phyloP scores from a whole-genome alignment of 805 yeast genomes.

The Candida vaughaniae region DNA sequence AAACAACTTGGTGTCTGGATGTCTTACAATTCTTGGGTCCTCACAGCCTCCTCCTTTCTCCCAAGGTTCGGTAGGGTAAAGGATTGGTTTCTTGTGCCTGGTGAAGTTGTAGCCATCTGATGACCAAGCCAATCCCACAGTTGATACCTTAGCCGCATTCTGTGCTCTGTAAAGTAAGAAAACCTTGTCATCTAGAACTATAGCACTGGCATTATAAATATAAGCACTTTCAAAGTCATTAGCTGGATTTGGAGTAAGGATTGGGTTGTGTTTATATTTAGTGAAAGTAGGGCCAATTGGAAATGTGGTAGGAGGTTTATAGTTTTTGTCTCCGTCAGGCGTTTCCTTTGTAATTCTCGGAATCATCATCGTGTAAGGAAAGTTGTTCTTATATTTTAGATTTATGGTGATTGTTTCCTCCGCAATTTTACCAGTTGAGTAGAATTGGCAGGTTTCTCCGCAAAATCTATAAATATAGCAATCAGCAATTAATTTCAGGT shows the following conservation, averaged over 20 bases:
- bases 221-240: slow-evolving; percentile 38
- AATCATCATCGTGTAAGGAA: slow-evolving; percentile 18
- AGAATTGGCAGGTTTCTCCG: too few species aligned
- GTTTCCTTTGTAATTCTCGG: slow-evolving; percentile 28
- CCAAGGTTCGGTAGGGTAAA: slow-evolving; percentile 38
- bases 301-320: slow-evolving; percentile 33
- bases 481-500: too few species aligned
- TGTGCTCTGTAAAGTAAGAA: slow-evolving; percentile 41
- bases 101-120: slow-evolving; percentile 35
- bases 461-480: too few species aligned
- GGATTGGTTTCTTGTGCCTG: slow-evolving; percentile 29
- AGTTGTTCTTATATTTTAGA: too few species aligned
- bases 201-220: slow-evolving; percentile 43
- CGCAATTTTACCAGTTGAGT: too few species aligned
- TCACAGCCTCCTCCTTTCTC: slow-evolving; percentile 43
- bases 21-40: slow-evolving; percentile 42
- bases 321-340: slow-evolving; percentile 29
- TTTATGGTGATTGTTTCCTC: too few species aligned
- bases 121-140: slow-evolving; percentile 43
- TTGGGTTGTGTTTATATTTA: slow-evolving; percentile 36
- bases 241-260: slow-evolving; percentile 36
- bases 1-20: slow-evolving; percentile 33
- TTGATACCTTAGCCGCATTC: slow-evolving; percentile 28
- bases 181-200: slow-evolving; percentile 37
- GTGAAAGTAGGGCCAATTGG: slow-evolving; percentile 42